Percentiles rank a stretch among this genome's conserved stretches.
These are phyloP conservation scores for Fusarium veterinarium DNA, from an alignment of 2,329 filamentous ascomycete genomes.

Conservation along the genomic window DNA sequence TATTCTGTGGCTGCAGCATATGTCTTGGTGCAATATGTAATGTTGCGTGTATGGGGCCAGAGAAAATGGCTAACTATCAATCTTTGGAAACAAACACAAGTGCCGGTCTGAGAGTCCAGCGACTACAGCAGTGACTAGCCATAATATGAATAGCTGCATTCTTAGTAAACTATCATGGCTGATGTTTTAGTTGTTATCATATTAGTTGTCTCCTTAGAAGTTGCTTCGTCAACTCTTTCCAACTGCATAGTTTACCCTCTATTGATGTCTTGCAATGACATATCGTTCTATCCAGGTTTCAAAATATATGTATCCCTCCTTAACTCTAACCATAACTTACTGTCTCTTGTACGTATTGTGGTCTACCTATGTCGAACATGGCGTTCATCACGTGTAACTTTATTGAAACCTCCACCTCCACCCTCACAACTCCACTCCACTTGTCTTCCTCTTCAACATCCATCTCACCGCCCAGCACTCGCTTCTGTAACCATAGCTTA, in stretches of 20 bases:
- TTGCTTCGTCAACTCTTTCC: conserved; percentile 20
- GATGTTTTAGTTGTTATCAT: conserved; percentile 11
- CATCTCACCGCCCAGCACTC: conserved; percentile 30
- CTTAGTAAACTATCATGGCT: background rate
- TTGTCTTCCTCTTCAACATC: background rate
- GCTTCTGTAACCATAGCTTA: conserved; percentile 5
- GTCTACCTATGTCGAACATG: background rate
- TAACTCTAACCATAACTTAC: background rate
- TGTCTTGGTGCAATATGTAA: background rate
- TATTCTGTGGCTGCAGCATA: conserved; percentile 5
- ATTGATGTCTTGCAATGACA: conserved; percentile 9
- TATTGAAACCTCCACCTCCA: conserved; percentile 23
- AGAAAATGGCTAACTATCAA: background rate
- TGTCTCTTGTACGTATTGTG: background rate
- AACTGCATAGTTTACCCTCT: background rate
- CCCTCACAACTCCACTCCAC: background rate
- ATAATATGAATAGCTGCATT: background rate
- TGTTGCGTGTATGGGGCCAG: background rate
- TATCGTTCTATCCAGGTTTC: background rate
- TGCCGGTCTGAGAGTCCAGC: conserved; percentile 15
- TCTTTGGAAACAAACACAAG: conserved; percentile 1
- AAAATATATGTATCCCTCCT: background rate
- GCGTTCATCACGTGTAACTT: conserved; percentile 32
- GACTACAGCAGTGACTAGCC: conserved; percentile 6
- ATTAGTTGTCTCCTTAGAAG: conserved; percentile 3